phyloP scores from a whole-genome alignment of 352 stramenopile genomes.

The Phytophthora tubulina region DNA sequence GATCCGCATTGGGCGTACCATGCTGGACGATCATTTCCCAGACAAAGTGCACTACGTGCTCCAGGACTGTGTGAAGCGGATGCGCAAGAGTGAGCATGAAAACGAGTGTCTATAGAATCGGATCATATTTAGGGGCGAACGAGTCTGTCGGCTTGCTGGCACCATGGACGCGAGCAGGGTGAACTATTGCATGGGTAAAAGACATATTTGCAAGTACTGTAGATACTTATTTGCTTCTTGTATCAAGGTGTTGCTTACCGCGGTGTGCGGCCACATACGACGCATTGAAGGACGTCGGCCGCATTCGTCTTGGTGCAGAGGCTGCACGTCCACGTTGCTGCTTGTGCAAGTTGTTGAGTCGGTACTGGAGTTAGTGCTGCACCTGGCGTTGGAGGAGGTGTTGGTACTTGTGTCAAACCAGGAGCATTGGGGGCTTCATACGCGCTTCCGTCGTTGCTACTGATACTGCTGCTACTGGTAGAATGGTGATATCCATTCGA shows the following conservation, averaged over 20 bases:
- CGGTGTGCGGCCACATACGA: slow-evolving; percentile 73
- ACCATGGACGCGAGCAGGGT: not conserved
- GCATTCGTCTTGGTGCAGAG: slow-evolving; percentile 81
- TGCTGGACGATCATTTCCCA: slow-evolving; percentile 91
- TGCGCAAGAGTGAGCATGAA: slow-evolving; percentile 52
- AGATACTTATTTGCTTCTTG: slow-evolving; percentile 7
- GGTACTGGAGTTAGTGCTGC: not conserved
- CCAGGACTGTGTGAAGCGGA: slow-evolving; percentile 75
- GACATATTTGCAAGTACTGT: slow-evolving; percentile 8
- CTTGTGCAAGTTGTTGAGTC: slow-evolving; percentile 19
- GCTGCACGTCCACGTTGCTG: slow-evolving; percentile 65
- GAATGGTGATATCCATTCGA: slow-evolving; percentile 32
- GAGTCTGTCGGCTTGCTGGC: not conserved
- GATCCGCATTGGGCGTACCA: slow-evolving; percentile 85
- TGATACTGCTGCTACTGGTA: slow-evolving; percentile 27
- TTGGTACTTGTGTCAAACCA: slow-evolving; percentile 4
- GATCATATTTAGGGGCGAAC: slow-evolving; percentile 25
- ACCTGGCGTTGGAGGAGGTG: not conserved
- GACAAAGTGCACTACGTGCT: slow-evolving; percentile 91
- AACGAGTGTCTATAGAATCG: slow-evolving; percentile 32
- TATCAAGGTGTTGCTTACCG: slow-evolving; percentile 25
- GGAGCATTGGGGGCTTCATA: slow-evolving; percentile 1
- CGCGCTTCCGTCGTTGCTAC: slow-evolving; percentile 15
- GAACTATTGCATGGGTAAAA: slow-evolving; percentile 21
- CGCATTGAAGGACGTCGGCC: slow-evolving; percentile 58